These are phyloP conservation scores for Solanum sejunctum DNA, from an alignment of 257 asterid genomes.

Conservation along the genomic window DNA sequence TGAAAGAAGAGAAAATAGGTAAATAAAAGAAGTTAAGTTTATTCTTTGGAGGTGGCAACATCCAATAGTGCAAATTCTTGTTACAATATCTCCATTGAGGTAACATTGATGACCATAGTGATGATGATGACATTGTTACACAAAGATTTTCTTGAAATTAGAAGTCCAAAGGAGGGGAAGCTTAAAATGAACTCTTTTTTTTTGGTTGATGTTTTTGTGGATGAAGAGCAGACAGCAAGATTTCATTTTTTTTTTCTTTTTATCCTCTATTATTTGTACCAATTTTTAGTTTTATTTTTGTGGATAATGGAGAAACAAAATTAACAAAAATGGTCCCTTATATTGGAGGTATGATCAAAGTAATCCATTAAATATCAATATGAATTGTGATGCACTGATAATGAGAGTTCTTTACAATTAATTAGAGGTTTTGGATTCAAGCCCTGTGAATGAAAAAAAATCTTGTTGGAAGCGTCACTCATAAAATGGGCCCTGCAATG, in stretches of 20 bases:
- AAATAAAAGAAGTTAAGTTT: constrained; percentile 26
- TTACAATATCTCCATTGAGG: constrained; percentile 35
- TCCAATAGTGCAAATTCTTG: constrained; percentile 27
- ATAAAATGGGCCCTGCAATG: rapidly evolving
- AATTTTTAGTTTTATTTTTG: not conserved
- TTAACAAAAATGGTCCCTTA: not conserved
- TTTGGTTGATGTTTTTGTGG: constrained; percentile 1
- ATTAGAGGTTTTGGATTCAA: too few relatives aligned
- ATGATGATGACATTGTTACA: not conserved
- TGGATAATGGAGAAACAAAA: not conserved
- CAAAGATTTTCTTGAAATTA: not conserved
- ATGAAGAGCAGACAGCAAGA: not conserved
- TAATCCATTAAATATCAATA: not conserved
- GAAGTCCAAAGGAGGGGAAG: not conserved
- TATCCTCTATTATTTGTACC: not conserved
- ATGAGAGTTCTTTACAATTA: too few relatives aligned
- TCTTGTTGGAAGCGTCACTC: too few relatives aligned
- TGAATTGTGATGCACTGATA: too few relatives aligned
- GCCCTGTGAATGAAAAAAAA: too few relatives aligned
- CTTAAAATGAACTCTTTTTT: not conserved
- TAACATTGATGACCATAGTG: constrained; percentile 35
- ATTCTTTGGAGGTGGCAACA: constrained; percentile 27
- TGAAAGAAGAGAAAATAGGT: constrained; percentile 34
- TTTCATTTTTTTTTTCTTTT: not conserved
- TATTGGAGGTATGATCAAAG: not conserved